Evolutionary conservation across 2,329 filamentous ascomycete genomes (phyloP).

Genomic region (Xylariales sp.): DNA sequence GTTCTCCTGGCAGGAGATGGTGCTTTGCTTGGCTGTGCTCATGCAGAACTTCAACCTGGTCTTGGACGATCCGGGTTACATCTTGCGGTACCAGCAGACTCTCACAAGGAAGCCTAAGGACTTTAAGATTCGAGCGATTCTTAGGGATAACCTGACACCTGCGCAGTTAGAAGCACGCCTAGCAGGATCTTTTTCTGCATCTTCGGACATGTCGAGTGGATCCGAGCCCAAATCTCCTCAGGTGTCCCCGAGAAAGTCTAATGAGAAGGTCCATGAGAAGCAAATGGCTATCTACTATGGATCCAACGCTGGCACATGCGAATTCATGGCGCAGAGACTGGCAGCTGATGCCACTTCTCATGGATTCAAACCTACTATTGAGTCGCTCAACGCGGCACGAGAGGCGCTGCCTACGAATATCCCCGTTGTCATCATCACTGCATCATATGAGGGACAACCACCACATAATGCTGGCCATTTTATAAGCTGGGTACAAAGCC

Average conservation of each 20-base stretch:
- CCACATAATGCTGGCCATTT: slow-evolving; percentile 70
- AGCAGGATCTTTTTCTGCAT: slow-evolving; percentile 21
- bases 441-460: slow-evolving; percentile 71
- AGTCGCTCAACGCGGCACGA: slow-evolving; percentile 57
- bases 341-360: slow-evolving; percentile 53
- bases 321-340: slow-evolving; percentile 61
- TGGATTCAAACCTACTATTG: slow-evolving; percentile 52
- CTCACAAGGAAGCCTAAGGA: slow-evolving; percentile 9
- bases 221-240: neutral
- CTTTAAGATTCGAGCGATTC: slow-evolving; percentile 45
- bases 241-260: neutral
- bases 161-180: slow-evolving; percentile 43
- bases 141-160: slow-evolving; percentile 40
- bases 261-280: slow-evolving; percentile 2
- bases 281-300: slow-evolving; percentile 65
- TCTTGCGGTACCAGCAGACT: slow-evolving; percentile 13
- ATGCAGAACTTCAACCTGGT: slow-evolving; percentile 69
- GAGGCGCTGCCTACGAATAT: slow-evolving; percentile 54
- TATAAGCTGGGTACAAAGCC: slow-evolving; percentile 58
- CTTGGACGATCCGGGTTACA: slow-evolving; percentile 56
- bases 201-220: neutral
- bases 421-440: slow-evolving; percentile 61
- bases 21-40: slow-evolving; percentile 48
- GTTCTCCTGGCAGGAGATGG: slow-evolving; percentile 50
- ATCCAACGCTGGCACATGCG: slow-evolving; percentile 71